Conservation (phyloP, 2,329 filamentous ascomycete species). For the Epichloe bromicola region DNA sequence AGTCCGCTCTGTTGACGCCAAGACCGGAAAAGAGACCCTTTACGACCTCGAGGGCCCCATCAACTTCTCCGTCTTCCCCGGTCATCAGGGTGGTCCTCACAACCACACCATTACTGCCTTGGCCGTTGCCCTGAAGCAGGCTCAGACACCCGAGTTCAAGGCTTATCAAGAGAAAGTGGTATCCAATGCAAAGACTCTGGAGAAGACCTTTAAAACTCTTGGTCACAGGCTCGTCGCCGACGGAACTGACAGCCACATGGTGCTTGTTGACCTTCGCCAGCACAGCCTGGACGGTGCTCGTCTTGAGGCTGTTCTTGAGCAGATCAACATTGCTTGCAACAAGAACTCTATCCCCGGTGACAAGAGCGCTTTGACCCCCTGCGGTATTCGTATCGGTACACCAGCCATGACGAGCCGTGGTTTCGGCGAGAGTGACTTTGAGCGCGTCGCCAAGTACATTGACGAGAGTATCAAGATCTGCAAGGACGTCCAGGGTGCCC, state of each 20-base stretch:
- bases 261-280: slow-evolving; percentile 85
- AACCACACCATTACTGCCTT: slow-evolving; percentile 99
- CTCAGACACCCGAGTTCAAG: slow-evolving; percentile 79
- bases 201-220: slow-evolving; percentile 69
- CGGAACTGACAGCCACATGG: slow-evolving; percentile 96
- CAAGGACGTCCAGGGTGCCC: slow-evolving; percentile 69
- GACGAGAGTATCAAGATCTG: slow-evolving; percentile 78
- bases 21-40: slow-evolving; percentile 76
- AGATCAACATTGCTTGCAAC: slow-evolving; percentile 98
- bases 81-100: slow-evolving; percentile 95
- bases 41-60: slow-evolving; percentile 94
- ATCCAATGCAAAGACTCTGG: slow-evolving; percentile 83
- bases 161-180: slow-evolving; percentile 88
- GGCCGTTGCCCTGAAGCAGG: slow-evolving; percentile 89
- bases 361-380: slow-evolving; percentile 90
- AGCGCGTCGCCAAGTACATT: slow-evolving; percentile 80
- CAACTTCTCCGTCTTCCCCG: slow-evolving; percentile 98
- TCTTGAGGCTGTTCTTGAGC: slow-evolving; percentile 89
- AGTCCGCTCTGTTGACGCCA: slow-evolving; percentile 76
- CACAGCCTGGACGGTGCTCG: slow-evolving; percentile 81
- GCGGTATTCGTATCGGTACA: slow-evolving; percentile 89
- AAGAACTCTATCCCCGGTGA: slow-evolving; percentile 98
- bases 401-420: slow-evolving; percentile 96
- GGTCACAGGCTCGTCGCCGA: slow-evolving; percentile 92
- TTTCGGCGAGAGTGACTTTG: slow-evolving; percentile 85